phyloP scores from a whole-genome alignment of 2,329 filamentous ascomycete genomes.

The Calonectria henricotiae region DNA sequence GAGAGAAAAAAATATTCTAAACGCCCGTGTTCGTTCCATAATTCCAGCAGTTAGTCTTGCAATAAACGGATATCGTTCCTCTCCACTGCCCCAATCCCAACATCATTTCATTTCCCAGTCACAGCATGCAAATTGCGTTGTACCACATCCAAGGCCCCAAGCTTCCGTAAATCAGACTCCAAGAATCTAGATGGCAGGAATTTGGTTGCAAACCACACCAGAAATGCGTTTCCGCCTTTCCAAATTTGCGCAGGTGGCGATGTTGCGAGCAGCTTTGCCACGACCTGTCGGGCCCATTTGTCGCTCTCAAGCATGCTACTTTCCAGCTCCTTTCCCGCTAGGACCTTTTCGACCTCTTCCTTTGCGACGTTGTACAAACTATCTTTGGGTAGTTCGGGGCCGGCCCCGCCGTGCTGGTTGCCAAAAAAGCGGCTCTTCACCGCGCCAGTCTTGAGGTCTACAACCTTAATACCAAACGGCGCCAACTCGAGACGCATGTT shows the following conservation, averaged over 20 bases:
- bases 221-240: slow-evolving; percentile 21
- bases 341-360: slow-evolving; percentile 11
- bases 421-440: slow-evolving; percentile 21
- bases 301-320: slow-evolving; percentile 16
- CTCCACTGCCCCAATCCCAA: not conserved
- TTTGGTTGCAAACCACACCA: slow-evolving; percentile 11
- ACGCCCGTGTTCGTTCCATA: too few relatives aligned
- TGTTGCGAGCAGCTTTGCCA: slow-evolving; percentile 10
- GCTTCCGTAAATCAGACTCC: slow-evolving; percentile 2
- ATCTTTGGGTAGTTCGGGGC: slow-evolving; percentile 4
- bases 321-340: slow-evolving; percentile 10
- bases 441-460: slow-evolving; percentile 40
- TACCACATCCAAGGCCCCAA: slow-evolving; percentile 23
- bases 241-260: slow-evolving; percentile 16
- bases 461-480: slow-evolving; percentile 51
- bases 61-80: not conserved
- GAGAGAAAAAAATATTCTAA: too few relatives aligned
- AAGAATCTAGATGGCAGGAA: slow-evolving; percentile 16
- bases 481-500: slow-evolving; percentile 52
- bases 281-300: slow-evolving; percentile 13
- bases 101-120: too few relatives aligned
- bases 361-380: slow-evolving; percentile 30
- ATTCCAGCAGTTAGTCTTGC: too few relatives aligned
- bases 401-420: slow-evolving; percentile 17
- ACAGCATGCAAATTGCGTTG: slow-evolving; percentile 4